Base-by-base conservation (phyloP, 2,329 filamentous ascomycete genomes). In the Colletotrichum falcatum region DNA sequence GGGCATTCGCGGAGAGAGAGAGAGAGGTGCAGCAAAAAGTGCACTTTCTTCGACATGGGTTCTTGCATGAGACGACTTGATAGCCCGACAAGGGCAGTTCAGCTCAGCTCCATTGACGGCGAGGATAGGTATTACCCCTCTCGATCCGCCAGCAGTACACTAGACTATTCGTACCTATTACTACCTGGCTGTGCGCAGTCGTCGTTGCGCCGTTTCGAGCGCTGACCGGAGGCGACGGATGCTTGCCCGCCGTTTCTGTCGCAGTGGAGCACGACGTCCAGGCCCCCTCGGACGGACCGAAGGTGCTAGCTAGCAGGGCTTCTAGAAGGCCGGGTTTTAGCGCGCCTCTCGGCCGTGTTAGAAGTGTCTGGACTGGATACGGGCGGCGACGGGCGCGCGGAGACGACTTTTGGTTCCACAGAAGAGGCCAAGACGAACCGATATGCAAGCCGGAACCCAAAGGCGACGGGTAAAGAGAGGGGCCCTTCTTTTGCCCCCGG, bases 381-480 rank as follows among this genome's bases (percentile, higher is more conserved):
- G 33, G 53, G 53, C 53, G 53, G 53, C 33, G 23, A 12, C 30
- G 30, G 30, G 16, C 30, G 18, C 42, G 42, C 30, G 44, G 58
- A 28, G 58, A 49, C n/a, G 46, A 35, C 18, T 53, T 54, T 53
- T n/a, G 48, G 48, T n/a, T n/a, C 60, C 35, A 30, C 26, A 18
- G 46, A 30, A 35, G 60, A n/a, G 48, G 60, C 35, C 48, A 54
- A 62, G 60, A 53, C 48, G 48, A 54, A 62, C 35, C 35, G 60
- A 42, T 42, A 62, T 62, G 35, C 48, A 62, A 33, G 12, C 9
- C 37, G 18, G 48, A 62, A 54, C 26, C 35, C 60, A 53, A 44
- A 54, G 6, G 26, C 18, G 9, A 46, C n/a, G 12, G 44, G 42
- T n/a, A 46, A 20, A 44, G 39, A 39, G 18, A 42, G 42, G 11